A percentile compares a stretch with the other conserved stretches of the same genome.
Conservation (phyloP, 805 yeast species). For the Teunomyces cretensis region DNA sequence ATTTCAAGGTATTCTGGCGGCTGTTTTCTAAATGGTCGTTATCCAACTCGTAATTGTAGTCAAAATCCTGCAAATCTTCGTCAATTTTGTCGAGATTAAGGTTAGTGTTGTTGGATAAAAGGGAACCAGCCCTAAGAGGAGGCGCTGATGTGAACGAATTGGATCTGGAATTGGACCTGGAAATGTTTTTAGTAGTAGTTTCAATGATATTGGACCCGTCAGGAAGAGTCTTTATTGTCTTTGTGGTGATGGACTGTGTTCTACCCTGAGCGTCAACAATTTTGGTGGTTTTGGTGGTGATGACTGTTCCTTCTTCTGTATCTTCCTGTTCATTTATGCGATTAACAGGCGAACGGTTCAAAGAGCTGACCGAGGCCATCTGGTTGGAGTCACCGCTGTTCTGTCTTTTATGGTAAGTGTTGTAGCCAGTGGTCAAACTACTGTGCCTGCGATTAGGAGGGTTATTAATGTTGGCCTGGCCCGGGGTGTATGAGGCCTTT, state of each 20-base stretch:
- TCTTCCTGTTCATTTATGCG: constrained; percentile 11
- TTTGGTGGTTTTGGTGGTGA: constrained; percentile 45
- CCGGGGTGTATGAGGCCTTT: constrained; percentile 37
- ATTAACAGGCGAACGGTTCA: constrained; percentile 1
- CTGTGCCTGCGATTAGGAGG: constrained; percentile 4
- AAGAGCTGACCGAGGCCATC: constrained; percentile 5
- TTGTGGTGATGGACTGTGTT: constrained; percentile 39
- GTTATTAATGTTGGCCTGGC: constrained; percentile 11
- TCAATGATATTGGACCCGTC: constrained; percentile 45
- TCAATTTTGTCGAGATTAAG: constrained; percentile 38
- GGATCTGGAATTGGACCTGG: constrained; percentile 32
- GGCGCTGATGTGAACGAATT: constrained; percentile 23
- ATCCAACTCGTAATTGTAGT: constrained; percentile 40
- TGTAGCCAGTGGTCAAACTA: constrained; percentile 1
- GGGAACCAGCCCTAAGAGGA: constrained; percentile 19
- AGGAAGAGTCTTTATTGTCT: constrained; percentile 35
- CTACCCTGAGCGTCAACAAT: constrained; percentile 41
- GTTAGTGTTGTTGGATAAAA: constrained; percentile 16
- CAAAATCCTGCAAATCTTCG: constrained; percentile 44
- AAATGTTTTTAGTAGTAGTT: constrained; percentile 41
- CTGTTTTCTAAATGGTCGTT: constrained; percentile 9
- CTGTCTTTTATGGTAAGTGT: neutral
- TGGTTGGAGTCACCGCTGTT: neutral
- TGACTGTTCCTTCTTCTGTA: constrained; percentile 20
- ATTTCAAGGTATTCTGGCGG: neutral